A percentile compares a stretch with the other conserved stretches of the same genome.
Conservation (phyloP, 306 rosid species). For the Pueraria montana region DNA sequence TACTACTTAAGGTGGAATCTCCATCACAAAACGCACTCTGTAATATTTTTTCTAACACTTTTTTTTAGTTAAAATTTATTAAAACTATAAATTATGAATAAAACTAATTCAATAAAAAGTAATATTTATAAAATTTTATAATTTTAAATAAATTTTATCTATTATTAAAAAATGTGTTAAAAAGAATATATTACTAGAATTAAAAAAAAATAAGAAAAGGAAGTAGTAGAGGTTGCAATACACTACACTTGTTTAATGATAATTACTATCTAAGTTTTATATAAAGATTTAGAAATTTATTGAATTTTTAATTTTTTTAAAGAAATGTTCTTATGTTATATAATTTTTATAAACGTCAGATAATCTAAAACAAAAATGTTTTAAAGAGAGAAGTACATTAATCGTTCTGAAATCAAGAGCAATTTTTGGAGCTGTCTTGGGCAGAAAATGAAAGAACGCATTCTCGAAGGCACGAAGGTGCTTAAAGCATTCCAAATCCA, state of each 20-base stretch:
- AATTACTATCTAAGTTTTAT: background rate
- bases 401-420: background rate
- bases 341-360: too few species aligned
- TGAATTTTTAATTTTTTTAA: background rate
- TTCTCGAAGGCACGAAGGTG: constrained; percentile 41
- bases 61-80: too few species aligned
- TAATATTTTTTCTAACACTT: too few species aligned
- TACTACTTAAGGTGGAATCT: too few species aligned
- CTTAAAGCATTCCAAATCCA: background rate
- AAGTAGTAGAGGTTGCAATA: background rate
- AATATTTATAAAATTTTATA: too few species aligned
- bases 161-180: too few species aligned
- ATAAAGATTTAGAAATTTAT: background rate
- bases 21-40: too few species aligned
- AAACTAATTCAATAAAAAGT: too few species aligned
- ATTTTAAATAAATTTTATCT: too few species aligned
- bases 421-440: background rate
- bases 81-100: too few species aligned
- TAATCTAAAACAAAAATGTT: background rate
- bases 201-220: background rate
- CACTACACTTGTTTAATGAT: background rate
- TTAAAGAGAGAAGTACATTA: background rate
- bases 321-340: background rate
- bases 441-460: constrained; percentile 26
- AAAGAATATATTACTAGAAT: too few species aligned